Evolutionary conservation across 2,329 filamentous ascomycete genomes (phyloP).

Genomic region (Alternaria brassicae): DNA sequence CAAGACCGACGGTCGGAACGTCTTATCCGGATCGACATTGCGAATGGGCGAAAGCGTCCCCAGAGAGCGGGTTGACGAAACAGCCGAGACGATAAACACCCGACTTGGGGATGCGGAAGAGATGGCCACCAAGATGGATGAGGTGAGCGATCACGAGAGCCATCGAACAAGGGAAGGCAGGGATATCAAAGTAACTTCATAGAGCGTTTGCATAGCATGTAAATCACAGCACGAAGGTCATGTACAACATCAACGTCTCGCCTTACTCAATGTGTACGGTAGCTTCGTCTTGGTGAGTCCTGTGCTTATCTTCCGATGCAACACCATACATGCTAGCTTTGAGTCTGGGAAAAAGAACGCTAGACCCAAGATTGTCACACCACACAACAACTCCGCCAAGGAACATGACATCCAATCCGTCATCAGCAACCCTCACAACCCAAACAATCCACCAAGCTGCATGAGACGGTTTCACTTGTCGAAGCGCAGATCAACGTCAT

Average conservation of each 20-base stretch:
- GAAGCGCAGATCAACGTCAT: not conserved
- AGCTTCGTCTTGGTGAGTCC: not conserved
- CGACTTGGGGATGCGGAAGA: constrained; percentile 26
- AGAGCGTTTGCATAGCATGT: constrained; percentile 8
- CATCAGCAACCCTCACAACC: not conserved
- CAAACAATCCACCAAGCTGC: not conserved
- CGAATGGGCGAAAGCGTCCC: constrained; percentile 6
- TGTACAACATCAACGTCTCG: constrained; percentile 3
- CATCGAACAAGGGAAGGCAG: constrained; percentile 34
- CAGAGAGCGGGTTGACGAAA: constrained; percentile 2
- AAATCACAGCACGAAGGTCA: not conserved
- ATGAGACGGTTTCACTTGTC: not conserved
- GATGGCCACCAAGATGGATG: constrained; percentile 33
- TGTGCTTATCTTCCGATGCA: not conserved
- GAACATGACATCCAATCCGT: not conserved
- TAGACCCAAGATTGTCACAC: not conserved
- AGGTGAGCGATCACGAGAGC: constrained; percentile 30
- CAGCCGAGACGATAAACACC: not conserved
- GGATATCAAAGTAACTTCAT: constrained; percentile 27
- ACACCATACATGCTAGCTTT: not conserved
- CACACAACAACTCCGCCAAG: not conserved
- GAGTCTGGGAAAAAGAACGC: not conserved
- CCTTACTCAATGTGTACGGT: not conserved
- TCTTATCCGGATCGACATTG: not conserved
- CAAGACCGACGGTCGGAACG: not conserved